Evolutionary conservation across 2,329 filamentous ascomycete genomes (phyloP), one percentile per base, ranked within the genome.

Genomic region (Sordariomycetes sp.): DNA sequence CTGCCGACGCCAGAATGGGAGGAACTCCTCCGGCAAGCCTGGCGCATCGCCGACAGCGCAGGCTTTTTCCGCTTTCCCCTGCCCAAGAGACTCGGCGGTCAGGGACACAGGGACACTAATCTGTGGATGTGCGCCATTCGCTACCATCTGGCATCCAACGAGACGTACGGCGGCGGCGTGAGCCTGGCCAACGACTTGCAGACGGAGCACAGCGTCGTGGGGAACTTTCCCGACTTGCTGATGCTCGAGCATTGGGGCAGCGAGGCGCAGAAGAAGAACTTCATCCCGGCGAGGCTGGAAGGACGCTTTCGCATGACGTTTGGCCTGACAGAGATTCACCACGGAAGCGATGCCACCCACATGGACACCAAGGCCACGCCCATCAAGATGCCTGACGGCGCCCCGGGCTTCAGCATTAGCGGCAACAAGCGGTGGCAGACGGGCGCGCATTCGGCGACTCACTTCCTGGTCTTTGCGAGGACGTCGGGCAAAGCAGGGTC

Each of bases 381-480:
- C 16, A n/a, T 18, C 21, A 24, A 8, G n/a, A 20, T 33, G 4
- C n/a, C 20, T 17, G 31, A 33, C 16, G 31, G 31, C n/a, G 16
- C 31, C 6, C 21, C 31, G 14, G 42, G 34, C 3, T 42, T 38
- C 20, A 33, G 32, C 15, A 43, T 43, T 15, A 43, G 33, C 25
- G 42, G 42, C 1, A 43, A 43, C 29, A 43, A 43, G 23, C 41
- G 39, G 16, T 43, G 42, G 37, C 42, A 43, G 28, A 40, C 39
- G 9, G 42, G 42, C 1, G 36, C 39, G 26, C 42, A 43, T 16
- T 29, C 30, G 1, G 42, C 42, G 9, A 40, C 23, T 17, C 35
- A 39, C 26, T 43, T 38, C 26, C 21, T 43, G n/a, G 15, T 43
- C 17, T 42, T 43, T 33, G 42, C 42, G 8, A 33, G 42, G 9